Evolutionary conservation across 768 basidiomycete species (phyloP).

Genomic region (Russula sp.): DNA sequence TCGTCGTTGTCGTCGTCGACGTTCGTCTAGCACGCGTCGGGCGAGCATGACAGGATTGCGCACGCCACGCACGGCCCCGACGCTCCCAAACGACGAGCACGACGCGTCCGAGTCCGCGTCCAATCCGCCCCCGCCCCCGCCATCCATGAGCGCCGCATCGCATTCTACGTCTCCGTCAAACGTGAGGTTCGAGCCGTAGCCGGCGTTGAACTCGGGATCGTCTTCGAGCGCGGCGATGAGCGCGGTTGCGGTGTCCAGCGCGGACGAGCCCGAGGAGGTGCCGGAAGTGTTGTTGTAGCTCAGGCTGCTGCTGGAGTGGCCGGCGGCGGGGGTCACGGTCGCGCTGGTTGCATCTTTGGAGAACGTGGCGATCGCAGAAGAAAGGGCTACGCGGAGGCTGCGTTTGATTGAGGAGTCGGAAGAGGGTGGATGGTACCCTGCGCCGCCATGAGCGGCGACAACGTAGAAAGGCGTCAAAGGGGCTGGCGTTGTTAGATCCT

Average conservation of each 20-base stretch:
- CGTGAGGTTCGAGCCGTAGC: conserved; percentile 75
- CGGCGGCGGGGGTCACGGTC: not conserved
- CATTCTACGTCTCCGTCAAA: conserved; percentile 73
- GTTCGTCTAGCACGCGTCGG: conserved; percentile 48
- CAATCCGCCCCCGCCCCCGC: conserved; percentile 34
- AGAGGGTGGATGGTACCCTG: conserved; percentile 51
- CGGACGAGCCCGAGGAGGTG: not conserved
- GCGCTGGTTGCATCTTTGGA: not conserved
- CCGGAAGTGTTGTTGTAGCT: no score
- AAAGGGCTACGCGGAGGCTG: conserved; percentile 46
- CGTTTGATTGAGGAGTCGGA: conserved; percentile 37
- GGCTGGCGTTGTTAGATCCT: not conserved
- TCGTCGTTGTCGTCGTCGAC: conserved; percentile 37
- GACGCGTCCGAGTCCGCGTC: not conserved
- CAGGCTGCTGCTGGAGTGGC: not conserved
- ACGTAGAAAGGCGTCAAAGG: conserved; percentile 17
- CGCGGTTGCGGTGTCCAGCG: conserved; percentile 8
- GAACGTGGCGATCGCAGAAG: conserved; percentile 38
- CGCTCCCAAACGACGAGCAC: conserved; percentile 51
- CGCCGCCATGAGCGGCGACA: conserved; percentile 73
- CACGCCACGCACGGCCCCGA: conserved; percentile 61
- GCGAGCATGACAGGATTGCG: conserved; percentile 67
- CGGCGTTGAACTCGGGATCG: conserved; percentile 31
- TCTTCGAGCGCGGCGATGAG: conserved; percentile 2
- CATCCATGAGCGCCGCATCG: conserved; percentile 70